Conservation (phyloP, 169 alveolate species). For the Neospora caninum region DNA sequence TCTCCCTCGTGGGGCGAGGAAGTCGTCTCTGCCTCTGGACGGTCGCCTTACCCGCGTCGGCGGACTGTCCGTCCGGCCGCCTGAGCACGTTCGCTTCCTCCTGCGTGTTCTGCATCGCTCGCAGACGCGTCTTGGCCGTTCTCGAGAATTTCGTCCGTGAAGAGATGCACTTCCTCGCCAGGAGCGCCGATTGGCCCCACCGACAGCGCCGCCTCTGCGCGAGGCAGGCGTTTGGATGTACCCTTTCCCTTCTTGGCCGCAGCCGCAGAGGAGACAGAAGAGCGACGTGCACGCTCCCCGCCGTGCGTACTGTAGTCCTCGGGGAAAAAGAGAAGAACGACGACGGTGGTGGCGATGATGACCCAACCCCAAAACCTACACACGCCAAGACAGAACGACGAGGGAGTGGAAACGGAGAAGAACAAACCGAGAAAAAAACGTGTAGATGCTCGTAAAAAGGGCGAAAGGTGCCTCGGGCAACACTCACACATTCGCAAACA, state of each 20-base stretch:
- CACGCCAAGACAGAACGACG: not conserved
- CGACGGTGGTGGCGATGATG: slow-evolving; percentile 7
- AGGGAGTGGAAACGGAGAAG: no score
- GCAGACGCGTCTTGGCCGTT: not conserved
- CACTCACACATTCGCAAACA: no score
- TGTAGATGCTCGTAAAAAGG: no score
- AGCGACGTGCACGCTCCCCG: not conserved
- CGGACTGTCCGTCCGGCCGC: no score
- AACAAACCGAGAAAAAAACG: no score
- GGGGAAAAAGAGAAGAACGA: slow-evolving; percentile 17
- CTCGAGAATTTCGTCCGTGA: slow-evolving; percentile 38
- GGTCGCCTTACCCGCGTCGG: no score
- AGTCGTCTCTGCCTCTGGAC: no score
- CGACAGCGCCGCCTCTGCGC: slow-evolving; percentile 10
- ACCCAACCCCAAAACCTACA: slow-evolving; percentile 50
- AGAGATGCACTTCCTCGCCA: slow-evolving; percentile 25
- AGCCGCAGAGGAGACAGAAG: not conserved
- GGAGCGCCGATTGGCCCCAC: slow-evolving; percentile 31
- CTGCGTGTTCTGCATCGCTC: not conserved
- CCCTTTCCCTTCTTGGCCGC: not conserved
- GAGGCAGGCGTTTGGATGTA: not conserved
- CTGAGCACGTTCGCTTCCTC: no score
- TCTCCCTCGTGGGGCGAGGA: no score
- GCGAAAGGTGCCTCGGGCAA: no score
- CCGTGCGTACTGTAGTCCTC: not conserved